These are phyloP conservation scores for Tolypocladium endophyticum DNA, from an alignment of 2,329 filamentous ascomycete species.

Conservation along the genomic window DNA sequence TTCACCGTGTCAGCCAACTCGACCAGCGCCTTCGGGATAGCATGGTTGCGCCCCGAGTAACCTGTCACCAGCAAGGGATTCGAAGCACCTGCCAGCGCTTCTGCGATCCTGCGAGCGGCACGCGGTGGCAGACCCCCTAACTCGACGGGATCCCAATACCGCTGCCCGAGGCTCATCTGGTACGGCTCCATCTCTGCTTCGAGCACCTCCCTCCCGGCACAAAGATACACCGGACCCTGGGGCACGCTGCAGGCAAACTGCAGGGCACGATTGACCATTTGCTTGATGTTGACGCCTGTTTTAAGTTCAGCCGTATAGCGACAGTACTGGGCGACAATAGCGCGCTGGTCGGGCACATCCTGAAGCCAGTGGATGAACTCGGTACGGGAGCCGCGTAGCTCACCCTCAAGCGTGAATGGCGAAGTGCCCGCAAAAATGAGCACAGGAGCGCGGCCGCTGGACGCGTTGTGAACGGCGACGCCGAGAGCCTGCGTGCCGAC, in stretches of 20 bases:
- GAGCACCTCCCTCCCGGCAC: conserved; percentile 66
- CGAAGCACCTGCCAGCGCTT: conserved; percentile 47
- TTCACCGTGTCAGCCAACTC: conserved; percentile 53
- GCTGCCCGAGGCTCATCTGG: conserved; percentile 40
- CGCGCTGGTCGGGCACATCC: conserved; percentile 65
- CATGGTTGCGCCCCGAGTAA: conserved; percentile 58
- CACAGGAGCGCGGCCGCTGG: conserved; percentile 58
- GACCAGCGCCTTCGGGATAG: conserved; percentile 46
- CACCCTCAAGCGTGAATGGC: conserved; percentile 62
- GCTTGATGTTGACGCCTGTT: conserved; percentile 70
- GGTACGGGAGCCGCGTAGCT: conserved; percentile 59
- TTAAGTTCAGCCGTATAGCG: conserved; percentile 70
- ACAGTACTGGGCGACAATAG: conserved; percentile 71
- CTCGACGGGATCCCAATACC: conserved; percentile 55
- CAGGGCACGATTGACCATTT: conserved; percentile 70
- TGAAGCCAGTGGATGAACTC: conserved; percentile 78
- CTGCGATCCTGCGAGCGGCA: conserved; percentile 45
- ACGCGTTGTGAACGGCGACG: conserved; percentile 65
- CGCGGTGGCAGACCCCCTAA: conserved; percentile 40
- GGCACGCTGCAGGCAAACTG: conserved; percentile 67
- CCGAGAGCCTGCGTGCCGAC: conserved; percentile 66
- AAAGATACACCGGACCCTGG: conserved; percentile 64
- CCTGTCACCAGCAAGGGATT: conserved; percentile 58
- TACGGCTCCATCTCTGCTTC: conserved; percentile 68
- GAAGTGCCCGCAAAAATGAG: conserved; percentile 66